Evolutionary conservation across 768 basidiomycete genomes (phyloP).

Genomic region (Podaxis carcinomalis): DNA sequence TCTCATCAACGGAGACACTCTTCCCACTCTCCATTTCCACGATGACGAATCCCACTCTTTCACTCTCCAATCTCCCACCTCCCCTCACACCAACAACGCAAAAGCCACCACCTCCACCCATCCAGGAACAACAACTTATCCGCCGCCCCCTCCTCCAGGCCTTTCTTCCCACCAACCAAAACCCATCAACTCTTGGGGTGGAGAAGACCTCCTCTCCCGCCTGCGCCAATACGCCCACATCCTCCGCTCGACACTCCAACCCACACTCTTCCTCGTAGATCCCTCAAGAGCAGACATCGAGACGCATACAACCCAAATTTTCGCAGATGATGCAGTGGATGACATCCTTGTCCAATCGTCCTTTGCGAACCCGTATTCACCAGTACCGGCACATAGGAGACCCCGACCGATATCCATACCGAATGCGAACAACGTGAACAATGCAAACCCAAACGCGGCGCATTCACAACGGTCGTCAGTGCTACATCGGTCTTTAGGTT

Average conservation of each 20-base stretch:
- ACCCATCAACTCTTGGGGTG: conserved; percentile 69
- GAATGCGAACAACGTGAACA: conserved; percentile 28
- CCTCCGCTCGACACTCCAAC: conserved; percentile 81
- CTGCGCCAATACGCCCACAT: conserved; percentile 76
- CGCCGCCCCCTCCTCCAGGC: conserved; percentile 49
- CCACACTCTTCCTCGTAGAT: conserved; percentile 85
- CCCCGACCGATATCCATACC: conserved; percentile 59
- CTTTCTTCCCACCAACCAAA: conserved; percentile 35
- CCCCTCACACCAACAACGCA: conserved; percentile 20
- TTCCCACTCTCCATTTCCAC: conserved; percentile 92
- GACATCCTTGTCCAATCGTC: conserved; percentile 81
- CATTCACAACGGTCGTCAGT: conserved; percentile 71
- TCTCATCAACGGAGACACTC: conserved; percentile 77
- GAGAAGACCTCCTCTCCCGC: conserved; percentile 78
- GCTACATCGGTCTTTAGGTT: conserved; percentile 72
- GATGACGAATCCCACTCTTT: conserved; percentile 92
- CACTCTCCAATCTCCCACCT: conserved; percentile 45
- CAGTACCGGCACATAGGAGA: conserved; percentile 78
- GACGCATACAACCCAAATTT: conserved; percentile 79
- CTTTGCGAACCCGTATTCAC: conserved; percentile 72
- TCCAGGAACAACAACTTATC: conserved; percentile 50
- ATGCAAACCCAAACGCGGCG: background rate
- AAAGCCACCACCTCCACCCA: background rate
- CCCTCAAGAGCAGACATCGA: conserved; percentile 93
- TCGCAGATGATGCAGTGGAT: conserved; percentile 84